phyloP scores from a whole-genome alignment of 2,329 filamentous ascomycete genomes.

The Phyllosticta citriasiana region DNA sequence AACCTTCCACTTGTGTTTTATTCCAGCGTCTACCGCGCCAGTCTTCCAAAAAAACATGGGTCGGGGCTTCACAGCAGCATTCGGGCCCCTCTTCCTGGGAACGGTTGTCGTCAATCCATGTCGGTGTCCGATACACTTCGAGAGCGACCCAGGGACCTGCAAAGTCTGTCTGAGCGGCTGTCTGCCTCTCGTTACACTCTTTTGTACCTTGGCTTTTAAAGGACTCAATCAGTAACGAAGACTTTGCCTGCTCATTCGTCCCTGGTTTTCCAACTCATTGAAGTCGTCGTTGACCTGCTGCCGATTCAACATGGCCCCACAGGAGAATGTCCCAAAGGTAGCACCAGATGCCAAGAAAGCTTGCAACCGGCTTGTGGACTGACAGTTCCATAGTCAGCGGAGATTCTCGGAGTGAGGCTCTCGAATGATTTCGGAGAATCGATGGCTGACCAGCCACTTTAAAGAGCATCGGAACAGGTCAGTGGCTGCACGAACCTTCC shows the following conservation, averaged over 20 bases:
- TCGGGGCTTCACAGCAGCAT: not conserved
- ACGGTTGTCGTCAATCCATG: not conserved
- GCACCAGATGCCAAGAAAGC: not conserved
- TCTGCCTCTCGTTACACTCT: not conserved
- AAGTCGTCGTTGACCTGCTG: not conserved
- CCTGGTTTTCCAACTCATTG: not conserved
- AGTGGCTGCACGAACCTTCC: slow-evolving; percentile 5
- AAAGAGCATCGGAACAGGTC: slow-evolving; percentile 31
- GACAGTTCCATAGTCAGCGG: slow-evolving; percentile 24
- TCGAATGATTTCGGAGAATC: not conserved
- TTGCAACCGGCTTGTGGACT: slow-evolving; percentile 11
- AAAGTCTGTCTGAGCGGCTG: not conserved
- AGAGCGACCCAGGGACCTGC: not conserved
- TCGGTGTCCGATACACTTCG: not conserved
- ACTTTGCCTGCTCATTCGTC: not conserved
- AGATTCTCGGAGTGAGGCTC: slow-evolving; percentile 27
- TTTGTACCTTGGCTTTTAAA: not conserved
- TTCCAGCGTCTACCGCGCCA: not conserved
- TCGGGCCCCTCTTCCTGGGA: not conserved
- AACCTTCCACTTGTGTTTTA: not conserved
- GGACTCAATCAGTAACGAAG: not conserved
- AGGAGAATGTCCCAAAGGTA: slow-evolving; percentile 9
- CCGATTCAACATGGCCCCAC: slow-evolving; percentile 7
- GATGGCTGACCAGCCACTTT: not conserved
- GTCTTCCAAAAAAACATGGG: not conserved